Base-by-base conservation (phyloP, 2,329 filamentous ascomycete species). In the Colletotrichum lini region DNA sequence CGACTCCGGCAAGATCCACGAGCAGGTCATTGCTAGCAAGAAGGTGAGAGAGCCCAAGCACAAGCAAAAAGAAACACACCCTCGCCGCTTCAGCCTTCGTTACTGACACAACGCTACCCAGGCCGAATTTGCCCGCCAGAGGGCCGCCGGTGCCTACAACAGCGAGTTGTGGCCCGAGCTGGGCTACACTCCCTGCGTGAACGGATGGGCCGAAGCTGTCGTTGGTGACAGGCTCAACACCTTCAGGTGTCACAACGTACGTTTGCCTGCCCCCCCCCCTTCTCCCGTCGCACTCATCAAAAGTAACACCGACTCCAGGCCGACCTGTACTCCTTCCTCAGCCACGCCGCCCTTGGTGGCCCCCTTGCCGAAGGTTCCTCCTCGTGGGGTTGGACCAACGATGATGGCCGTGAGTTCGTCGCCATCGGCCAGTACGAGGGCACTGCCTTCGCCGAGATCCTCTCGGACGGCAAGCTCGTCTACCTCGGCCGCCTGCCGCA, bases 241-340 rank as follows among this genome's bases (percentile, higher is more conserved):
- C 3, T 88, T 86, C 76, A 77, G 76, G 40, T 87, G 85, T 77
- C 82, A 80, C 66, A 85, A 85, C 69, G 82, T 88, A 18, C 56
- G 74, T 66, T 3, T 53, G 4, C 21, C 13, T 13, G 10, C 35
- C 45, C 2, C 23, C 35, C 45, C 49, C 26, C 26, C 15, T 2
- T 13, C 30, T 35, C 10, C 30, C n/a, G n/a, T 12, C 10, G 23
- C 13, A 18, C 12, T 16, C 44, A 16, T 30, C 30, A 50, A 1
- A 49, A 18, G 10, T 61, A 49, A 61, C 58, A 35, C n/a, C 40
- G 2, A 53, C 30, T n/a, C 21, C 56, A 78, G 77, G 67, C 75
- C 59, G 88, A 90, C 73, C 82, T 89, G 3, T 86, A 88, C 75
- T 85, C 88, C 74, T 90, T 90, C 79, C 78, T 87, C 54, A 84